Base-by-base conservation (phyloP, 2,329 filamentous ascomycete genomes). In the Xylaria sp. region DNA sequence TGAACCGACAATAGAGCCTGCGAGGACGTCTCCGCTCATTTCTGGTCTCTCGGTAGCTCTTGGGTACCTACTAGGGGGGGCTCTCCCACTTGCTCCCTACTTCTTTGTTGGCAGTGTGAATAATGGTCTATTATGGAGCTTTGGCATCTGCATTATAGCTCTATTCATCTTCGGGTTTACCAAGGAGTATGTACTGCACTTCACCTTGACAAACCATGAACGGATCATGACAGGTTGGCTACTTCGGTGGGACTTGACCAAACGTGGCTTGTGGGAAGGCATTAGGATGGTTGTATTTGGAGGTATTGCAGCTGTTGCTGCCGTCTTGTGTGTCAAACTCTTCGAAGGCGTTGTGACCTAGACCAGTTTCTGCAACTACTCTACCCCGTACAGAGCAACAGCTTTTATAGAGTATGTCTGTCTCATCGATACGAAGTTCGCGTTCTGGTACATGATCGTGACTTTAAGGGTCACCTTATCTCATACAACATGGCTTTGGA, bases 21-120 rank as follows among this genome's bases (percentile, higher is more conserved):
- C 12, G 15, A 57, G 34, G 80, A 81, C 74, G 75, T 81, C 70
- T 78, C 87, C 73, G 76, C 84, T 78, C 78, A 78, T 88, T 52
- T 90, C 87, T 0, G 91, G 89, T 2, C 70, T 89, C 30, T 92
- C 89, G 9, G 90, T 93, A 73, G 88, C 90, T 0, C 74, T 89
- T 18, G 89, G 89, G 41, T 93, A 93, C 77, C 89, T 93, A 60
- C 78, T 92, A 25, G 91, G 91, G 23, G 91, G 91, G 0, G 82
- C 92, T 62, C 85, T 93, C n/a, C 90, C 91, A 15, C 84, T 93
- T 73, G 79, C 91, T 48, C 91, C 91, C 0, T 93, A 93, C 79
- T 89, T 93, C 71, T 82, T 90, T 71, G 81, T 86, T 76, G 66
- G 72, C 15, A 76, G 77, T 25, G 81, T 86, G 8, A 76, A 77